phyloP scores from a whole-genome alignment of 2,329 filamentous ascomycete species.

The Fonsecaea nubica region DNA sequence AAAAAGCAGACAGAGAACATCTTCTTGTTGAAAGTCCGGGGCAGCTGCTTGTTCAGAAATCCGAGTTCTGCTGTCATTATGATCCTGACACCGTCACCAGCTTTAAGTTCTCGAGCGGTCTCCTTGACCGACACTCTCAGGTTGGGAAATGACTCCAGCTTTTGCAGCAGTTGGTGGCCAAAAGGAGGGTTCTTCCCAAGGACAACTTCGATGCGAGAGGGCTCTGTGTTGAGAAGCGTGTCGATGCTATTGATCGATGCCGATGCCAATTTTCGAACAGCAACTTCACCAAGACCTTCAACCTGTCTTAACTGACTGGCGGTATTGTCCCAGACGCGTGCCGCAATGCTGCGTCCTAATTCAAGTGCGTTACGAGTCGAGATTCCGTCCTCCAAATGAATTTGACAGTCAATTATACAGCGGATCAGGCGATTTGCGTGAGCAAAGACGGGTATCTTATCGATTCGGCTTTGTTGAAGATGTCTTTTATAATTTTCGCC shows the following conservation, averaged over 20 bases:
- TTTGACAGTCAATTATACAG: slow-evolving; percentile 77
- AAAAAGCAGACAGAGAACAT: slow-evolving; percentile 75
- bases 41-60: slow-evolving; percentile 70
- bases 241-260: slow-evolving; percentile 75
- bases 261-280: slow-evolving; percentile 74
- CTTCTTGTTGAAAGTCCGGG: slow-evolving; percentile 68
- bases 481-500: slow-evolving; percentile 64
- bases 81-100: slow-evolving; percentile 59
- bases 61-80: slow-evolving; percentile 71
- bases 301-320: slow-evolving; percentile 84
- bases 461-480: slow-evolving; percentile 50
- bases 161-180: slow-evolving; percentile 71
- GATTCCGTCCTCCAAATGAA: slow-evolving; percentile 67
- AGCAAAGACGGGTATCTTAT: slow-evolving; percentile 70
- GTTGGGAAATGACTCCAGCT: slow-evolving; percentile 74
- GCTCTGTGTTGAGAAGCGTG: slow-evolving; percentile 70
- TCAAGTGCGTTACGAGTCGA: slow-evolving; percentile 74
- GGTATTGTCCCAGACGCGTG: slow-evolving; percentile 81
- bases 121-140: slow-evolving; percentile 62
- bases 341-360: slow-evolving; percentile 76
- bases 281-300: slow-evolving; percentile 74
- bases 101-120: slow-evolving; percentile 51
- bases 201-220: slow-evolving; percentile 76
- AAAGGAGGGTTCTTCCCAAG: slow-evolving; percentile 83
- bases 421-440: slow-evolving; percentile 72